These are phyloP conservation scores for Coemansia sp. DNA, from an alignment of 192 early-diverging fungal genomes.

Conservation along the genomic window DNA sequence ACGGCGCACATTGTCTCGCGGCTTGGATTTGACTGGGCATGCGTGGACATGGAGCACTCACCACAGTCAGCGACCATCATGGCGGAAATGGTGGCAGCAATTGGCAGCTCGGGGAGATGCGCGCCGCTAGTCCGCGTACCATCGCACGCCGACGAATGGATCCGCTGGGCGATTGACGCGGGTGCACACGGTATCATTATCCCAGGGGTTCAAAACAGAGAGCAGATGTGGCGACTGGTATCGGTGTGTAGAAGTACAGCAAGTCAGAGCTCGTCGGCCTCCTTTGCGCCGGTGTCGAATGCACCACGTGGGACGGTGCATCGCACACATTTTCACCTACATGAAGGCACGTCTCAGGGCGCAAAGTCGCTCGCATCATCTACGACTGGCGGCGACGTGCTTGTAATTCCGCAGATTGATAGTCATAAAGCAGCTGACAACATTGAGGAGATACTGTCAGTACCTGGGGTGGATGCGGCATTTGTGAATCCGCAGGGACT, in stretches of 20 bases:
- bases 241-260: slow-evolving; percentile 8
- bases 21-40: slow-evolving; percentile 50
- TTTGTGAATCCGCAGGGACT: slow-evolving; percentile 19
- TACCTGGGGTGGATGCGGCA: slow-evolving; percentile 44
- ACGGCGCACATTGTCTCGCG: slow-evolving; percentile 29
- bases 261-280: background rate
- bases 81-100: slow-evolving; percentile 46
- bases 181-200: slow-evolving; percentile 48
- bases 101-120: slow-evolving; percentile 24
- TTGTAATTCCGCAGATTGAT: slow-evolving; percentile 49
- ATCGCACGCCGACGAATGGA: slow-evolving; percentile 27
- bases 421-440: slow-evolving; percentile 17
- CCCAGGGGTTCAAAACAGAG: slow-evolving; percentile 25
- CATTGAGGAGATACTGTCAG: slow-evolving; percentile 39
- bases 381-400: slow-evolving; percentile 3
- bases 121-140: slow-evolving; percentile 46
- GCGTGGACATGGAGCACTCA: slow-evolving; percentile 35
- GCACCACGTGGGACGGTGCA: background rate
- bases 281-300: slow-evolving; percentile 3
- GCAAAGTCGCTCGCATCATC: background rate
- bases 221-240: slow-evolving; percentile 32
- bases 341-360: background rate
- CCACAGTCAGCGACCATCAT: slow-evolving; percentile 29
- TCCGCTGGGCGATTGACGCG: slow-evolving; percentile 39
- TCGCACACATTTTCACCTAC: background rate